A percentile compares a stretch with the other conserved stretches of the same genome.
phyloP scores from a whole-genome alignment of 2,329 filamentous ascomycete genomes.

The Zymoseptoria ardabiliae region DNA sequence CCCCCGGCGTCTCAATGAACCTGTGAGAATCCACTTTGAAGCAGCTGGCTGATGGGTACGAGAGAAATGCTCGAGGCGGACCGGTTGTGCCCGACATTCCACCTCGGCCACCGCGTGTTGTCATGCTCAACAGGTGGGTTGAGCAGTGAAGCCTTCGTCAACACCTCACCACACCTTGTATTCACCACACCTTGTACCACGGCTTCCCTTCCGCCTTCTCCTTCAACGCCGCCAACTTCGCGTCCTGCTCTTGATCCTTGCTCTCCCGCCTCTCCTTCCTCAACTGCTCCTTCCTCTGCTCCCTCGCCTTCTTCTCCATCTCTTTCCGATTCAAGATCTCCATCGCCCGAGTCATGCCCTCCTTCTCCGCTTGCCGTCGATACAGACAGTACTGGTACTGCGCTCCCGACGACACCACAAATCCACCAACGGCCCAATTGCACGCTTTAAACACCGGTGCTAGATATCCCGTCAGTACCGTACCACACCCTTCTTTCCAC shows the following conservation, averaged over 20 bases:
- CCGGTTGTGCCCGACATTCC: too few relatives aligned
- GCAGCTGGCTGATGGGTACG: too few relatives aligned
- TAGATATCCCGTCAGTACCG: conserved; percentile 24
- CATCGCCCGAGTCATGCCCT: conserved; percentile 77
- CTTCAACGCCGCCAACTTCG: conserved; percentile 26
- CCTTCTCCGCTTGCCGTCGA: conserved; percentile 63
- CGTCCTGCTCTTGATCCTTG: conserved; percentile 38
- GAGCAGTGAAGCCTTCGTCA: not conserved
- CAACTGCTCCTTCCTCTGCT: conserved; percentile 36
- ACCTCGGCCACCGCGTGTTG: too few relatives aligned
- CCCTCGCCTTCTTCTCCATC: conserved; percentile 49
- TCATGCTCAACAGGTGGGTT: not conserved
- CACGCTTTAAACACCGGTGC: conserved; percentile 59
- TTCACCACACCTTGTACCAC: conserved; percentile 33
- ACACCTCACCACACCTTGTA: conserved; percentile 30
- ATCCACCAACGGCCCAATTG: conserved; percentile 80
- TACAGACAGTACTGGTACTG: conserved; percentile 82
- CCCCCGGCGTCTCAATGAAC: too few relatives aligned
- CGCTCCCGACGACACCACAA: conserved; percentile 59
- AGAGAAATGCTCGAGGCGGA: too few relatives aligned
- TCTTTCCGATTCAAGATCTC: conserved; percentile 73
- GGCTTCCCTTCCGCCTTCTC: conserved; percentile 19
- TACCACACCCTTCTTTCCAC: not conserved
- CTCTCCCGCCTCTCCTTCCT: conserved; percentile 35
- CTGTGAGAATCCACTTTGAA: too few relatives aligned